These are phyloP conservation scores for Croton setiger DNA, from an alignment of 441 rosid genomes.

Conservation along the genomic window DNA sequence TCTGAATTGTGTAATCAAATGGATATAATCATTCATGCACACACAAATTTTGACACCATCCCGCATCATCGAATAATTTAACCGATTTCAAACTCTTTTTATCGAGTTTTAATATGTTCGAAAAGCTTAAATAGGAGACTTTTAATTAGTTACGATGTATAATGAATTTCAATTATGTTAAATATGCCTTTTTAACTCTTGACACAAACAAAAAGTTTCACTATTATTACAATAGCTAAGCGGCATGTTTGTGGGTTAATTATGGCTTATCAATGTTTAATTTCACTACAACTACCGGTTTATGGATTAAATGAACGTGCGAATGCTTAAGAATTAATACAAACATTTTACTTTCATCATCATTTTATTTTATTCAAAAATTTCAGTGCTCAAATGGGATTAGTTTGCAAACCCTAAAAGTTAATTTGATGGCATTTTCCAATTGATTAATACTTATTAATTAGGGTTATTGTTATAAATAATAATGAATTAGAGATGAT, in stretches of 20 bases:
- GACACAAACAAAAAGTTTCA: not conserved
- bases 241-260: not conserved
- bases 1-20: no score
- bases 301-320: not conserved
- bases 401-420: not conserved
- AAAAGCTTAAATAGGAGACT: no score
- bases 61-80: no score
- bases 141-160: no score
- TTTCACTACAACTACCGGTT: constrained; percentile 1
- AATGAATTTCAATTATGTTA: no score
- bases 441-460: not conserved
- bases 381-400: constrained; percentile 9
- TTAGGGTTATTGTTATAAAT: constrained; percentile 10
- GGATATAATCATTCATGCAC: no score
- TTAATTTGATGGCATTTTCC: not conserved
- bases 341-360: constrained; percentile 18
- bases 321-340: constrained; percentile 28
- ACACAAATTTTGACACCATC: no score
- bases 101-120: no score
- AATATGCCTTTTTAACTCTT: no score
- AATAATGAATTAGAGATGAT: constrained; percentile 26
- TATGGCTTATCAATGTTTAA: not conserved
- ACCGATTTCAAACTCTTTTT: no score
- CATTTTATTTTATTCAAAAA: constrained; percentile 6
- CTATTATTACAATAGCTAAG: not conserved